A percentile compares a stretch with the other conserved stretches of the same genome.
These are phyloP conservation scores for Cyathus striatus DNA, from an alignment of 768 basidiomycete species.

Conservation along the genomic window DNA sequence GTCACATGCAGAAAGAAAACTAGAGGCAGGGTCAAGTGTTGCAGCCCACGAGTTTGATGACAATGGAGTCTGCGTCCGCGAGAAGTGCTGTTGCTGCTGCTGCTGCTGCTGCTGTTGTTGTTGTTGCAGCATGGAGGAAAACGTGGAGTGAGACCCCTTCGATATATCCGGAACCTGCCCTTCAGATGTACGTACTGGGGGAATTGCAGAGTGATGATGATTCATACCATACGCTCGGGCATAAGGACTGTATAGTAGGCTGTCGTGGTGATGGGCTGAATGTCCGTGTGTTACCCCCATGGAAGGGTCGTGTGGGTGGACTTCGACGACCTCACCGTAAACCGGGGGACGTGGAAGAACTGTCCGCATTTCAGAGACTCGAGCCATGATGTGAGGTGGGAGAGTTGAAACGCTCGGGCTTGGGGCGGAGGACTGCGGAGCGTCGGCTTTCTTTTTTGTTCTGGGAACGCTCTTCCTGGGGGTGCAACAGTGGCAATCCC, in stretches of 20 bases:
- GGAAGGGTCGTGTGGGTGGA: slow-evolving; percentile 45
- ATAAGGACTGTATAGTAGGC: slow-evolving; percentile 59
- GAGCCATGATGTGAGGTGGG: slow-evolving; percentile 36
- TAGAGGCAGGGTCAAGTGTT: slow-evolving; percentile 9
- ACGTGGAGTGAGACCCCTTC: slow-evolving; percentile 13
- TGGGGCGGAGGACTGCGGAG: slow-evolving; percentile 8
- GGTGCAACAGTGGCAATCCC: slow-evolving; percentile 54
- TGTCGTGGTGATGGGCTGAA: slow-evolving; percentile 43
- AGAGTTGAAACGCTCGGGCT: slow-evolving; percentile 4
- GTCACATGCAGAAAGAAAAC: slow-evolving; percentile 48
- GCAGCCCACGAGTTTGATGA: slow-evolving; percentile 18
- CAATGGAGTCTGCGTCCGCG: slow-evolving; percentile 15
- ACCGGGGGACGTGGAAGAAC: slow-evolving; percentile 58
- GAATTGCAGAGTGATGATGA: slow-evolving; percentile 21
- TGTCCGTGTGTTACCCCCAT: slow-evolving; percentile 36
- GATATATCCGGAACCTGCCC: slow-evolving; percentile 9
- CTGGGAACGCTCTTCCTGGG: slow-evolving; percentile 39
- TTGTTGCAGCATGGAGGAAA: slow-evolving; percentile 17
- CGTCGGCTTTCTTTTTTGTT: slow-evolving; percentile 22
- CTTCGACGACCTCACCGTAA: slow-evolving; percentile 17
- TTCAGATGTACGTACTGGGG: slow-evolving; percentile 17
- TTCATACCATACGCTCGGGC: slow-evolving; percentile 55
- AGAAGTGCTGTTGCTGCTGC: slow-evolving; percentile 32
- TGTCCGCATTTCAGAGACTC: slow-evolving; percentile 62
- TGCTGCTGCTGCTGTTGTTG: slow-evolving; percentile 19